Evolutionary conservation across 1,139 yeast species (phyloP), one percentile per base, ranked within the genome.

Genomic region (Blastobotrys persicus): DNA sequence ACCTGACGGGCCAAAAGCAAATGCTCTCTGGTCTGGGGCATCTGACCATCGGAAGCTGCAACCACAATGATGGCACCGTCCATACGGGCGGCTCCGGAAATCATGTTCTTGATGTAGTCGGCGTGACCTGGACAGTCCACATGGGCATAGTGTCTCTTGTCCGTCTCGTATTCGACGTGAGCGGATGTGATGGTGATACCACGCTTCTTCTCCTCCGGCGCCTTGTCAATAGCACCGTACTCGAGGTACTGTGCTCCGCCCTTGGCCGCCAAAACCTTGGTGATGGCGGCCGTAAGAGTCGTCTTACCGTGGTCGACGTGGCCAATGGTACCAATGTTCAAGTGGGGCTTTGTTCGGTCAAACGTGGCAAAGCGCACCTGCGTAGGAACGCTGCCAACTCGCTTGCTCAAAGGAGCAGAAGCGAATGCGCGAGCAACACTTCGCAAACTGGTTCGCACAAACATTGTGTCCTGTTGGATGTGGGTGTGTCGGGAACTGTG

Each of bases 1-100:
- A 92, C 98, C 79, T 92, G 98, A 80, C 98, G 89, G 58, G 98
- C 98, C 68, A 92, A 83, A 73, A 92, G 78, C 78, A 92, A 79
- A 76, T 92, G 98, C 77, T 92, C 98, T 78, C 97, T 87, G 63
- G 98, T 94, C 79, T 92, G 98, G 68, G 97, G 98, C 98, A 92
- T 92, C 76, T 91, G 96, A 68, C 98, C 98, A 68, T 92, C 98
- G 54, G 96, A 79, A 58, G 98, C 98, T 67, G 98, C 98, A 72
- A 92, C 98, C 59, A 92, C 98, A 76, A 92, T 91, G 65, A 92
- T 91, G 61, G 98, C 98, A 79, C 98, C 98, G 72, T 92, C 98
- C 98, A 91, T 91, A 73, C 92, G 96, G 63, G 98, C 96, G 64
- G 98, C 98, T 83, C 98, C 98, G 60, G 97, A 88, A 73, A 92